Evolutionary conservation across 2,329 filamentous ascomycete species (phyloP), one percentile per base, ranked within the genome.

Genomic region (Claviceps sp.): DNA sequence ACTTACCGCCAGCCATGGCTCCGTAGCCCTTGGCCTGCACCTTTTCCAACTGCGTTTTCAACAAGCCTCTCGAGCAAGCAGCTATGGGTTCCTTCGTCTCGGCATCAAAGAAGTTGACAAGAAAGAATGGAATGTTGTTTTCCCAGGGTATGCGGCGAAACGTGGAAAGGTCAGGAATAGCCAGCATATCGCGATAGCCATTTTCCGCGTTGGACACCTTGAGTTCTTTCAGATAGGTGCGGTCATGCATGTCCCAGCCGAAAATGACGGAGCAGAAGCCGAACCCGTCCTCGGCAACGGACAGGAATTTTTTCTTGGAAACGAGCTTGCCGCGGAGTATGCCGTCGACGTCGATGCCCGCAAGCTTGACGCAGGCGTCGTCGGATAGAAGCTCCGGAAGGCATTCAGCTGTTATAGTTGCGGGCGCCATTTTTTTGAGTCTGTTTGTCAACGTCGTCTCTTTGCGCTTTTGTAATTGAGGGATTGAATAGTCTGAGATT

Each of bases 181-280:
- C 89, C 49, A 95, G 77, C 44, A 95, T 71, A 66, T 95, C 90
- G 57, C 84, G 79, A 68, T 95, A 95, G 44, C 89, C 89, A 65
- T 95, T 95, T 62, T 88, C 84, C 59, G 86, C 86, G 70, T 95
- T 95, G 70, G 87, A 93, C 66, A 95, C 85, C 62, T 79, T 79
- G 57, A 95, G 78, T 70, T 95, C 89, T 60, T 78, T 81, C 65
- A 87, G 84, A 67, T 95, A 96, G 11, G 88, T 94, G 72, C 82
- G 77, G 63, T 96, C 90, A 68, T 96, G 89, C 88, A 95, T 95
- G 69, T 96, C 89, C 90, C 90, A 95, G 65, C 90, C 89, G 62
- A 95, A 95, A 58, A 95, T 82, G 59, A 95, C 88, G 20, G 86
- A 93, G 73, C 90, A 95, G 74, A 95, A 95, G 51, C 89, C 90